phyloP scores from a whole-genome alignment of 2,329 filamentous ascomycete species.

The Alternaria solani region DNA sequence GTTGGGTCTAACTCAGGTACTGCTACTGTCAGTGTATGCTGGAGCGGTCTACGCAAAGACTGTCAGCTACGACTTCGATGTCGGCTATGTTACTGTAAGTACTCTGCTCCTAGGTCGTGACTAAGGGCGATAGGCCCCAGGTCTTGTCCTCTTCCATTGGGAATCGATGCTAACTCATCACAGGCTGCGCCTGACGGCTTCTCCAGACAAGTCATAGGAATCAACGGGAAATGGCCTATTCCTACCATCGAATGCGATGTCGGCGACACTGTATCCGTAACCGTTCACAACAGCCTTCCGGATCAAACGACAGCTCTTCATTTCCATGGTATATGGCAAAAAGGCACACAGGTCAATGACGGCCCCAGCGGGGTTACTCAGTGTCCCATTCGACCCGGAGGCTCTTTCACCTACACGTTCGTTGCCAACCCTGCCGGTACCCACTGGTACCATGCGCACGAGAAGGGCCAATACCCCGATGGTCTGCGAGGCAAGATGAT shows the following conservation, averaged over 20 bases:
- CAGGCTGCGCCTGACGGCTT: slow-evolving; percentile 67
- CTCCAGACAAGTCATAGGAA: slow-evolving; percentile 73
- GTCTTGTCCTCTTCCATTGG: fast-evolving
- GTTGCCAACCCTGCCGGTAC: slow-evolving; percentile 61
- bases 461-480: slow-evolving; percentile 51
- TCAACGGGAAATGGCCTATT: slow-evolving; percentile 67
- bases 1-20: slow-evolving; percentile 8
- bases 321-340: slow-evolving; percentile 59
- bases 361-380: slow-evolving; percentile 79
- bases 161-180: background rate
- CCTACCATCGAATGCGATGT: slow-evolving; percentile 70
- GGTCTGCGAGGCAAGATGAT: slow-evolving; percentile 52
- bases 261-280: slow-evolving; percentile 54
- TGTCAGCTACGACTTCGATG: slow-evolving; percentile 60
- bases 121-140: background rate
- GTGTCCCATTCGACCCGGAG: slow-evolving; percentile 65
- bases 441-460: slow-evolving; percentile 74
- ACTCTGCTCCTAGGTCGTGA: background rate
- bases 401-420: slow-evolving; percentile 73
- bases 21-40: slow-evolving; percentile 17
- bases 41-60: slow-evolving; percentile 39
- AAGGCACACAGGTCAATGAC: slow-evolving; percentile 71
- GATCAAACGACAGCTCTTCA: slow-evolving; percentile 48
- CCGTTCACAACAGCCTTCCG: slow-evolving; percentile 44
- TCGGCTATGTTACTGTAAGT: slow-evolving; percentile 58